Conservation (phyloP, 2,329 filamentous ascomycete genomes). For the Teratosphaeria destructans region DNA sequence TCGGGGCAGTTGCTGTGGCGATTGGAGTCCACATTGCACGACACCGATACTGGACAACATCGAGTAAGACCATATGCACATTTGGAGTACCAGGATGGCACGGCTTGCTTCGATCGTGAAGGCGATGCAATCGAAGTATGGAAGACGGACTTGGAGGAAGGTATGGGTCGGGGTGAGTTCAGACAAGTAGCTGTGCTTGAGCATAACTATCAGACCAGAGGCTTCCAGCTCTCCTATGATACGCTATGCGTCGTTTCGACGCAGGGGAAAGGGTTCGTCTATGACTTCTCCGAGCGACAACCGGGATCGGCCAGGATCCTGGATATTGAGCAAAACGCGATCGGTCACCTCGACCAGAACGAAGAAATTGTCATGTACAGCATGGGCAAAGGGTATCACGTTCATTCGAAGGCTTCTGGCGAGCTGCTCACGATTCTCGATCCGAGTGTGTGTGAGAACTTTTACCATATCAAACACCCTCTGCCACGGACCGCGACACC, state of each 20-base stretch:
- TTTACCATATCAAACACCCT: slow-evolving; percentile 28
- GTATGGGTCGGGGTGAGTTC: slow-evolving; percentile 29
- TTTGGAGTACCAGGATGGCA: slow-evolving; percentile 39
- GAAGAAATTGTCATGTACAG: slow-evolving; percentile 34
- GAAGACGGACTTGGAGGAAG: slow-evolving; percentile 29
- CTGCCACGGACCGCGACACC: neutral
- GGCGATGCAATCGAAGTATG: slow-evolving; percentile 38
- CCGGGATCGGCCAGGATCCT: slow-evolving; percentile 27
- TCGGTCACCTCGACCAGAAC: slow-evolving; percentile 37
- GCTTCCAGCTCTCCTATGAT: slow-evolving; percentile 35
- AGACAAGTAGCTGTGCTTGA: slow-evolving; percentile 30
- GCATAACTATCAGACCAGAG: slow-evolving; percentile 35
- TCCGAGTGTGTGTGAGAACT: slow-evolving; percentile 24
- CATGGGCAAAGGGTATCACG: slow-evolving; percentile 35
- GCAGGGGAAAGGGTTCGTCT: slow-evolving; percentile 36
- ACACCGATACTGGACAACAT: slow-evolving; percentile 7
- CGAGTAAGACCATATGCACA: slow-evolving; percentile 35
- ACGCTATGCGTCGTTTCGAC: slow-evolving; percentile 38
- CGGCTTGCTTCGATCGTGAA: slow-evolving; percentile 35
- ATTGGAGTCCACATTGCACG: slow-evolving; percentile 6
- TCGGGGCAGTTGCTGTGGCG: slow-evolving; percentile 32
- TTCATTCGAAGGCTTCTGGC: slow-evolving; percentile 32
- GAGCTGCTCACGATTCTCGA: slow-evolving; percentile 29
- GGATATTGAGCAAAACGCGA: slow-evolving; percentile 30
- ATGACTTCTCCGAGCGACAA: slow-evolving; percentile 28